Conservation (phyloP, 2,329 filamentous ascomycete species). For the Aspergillus felis region DNA sequence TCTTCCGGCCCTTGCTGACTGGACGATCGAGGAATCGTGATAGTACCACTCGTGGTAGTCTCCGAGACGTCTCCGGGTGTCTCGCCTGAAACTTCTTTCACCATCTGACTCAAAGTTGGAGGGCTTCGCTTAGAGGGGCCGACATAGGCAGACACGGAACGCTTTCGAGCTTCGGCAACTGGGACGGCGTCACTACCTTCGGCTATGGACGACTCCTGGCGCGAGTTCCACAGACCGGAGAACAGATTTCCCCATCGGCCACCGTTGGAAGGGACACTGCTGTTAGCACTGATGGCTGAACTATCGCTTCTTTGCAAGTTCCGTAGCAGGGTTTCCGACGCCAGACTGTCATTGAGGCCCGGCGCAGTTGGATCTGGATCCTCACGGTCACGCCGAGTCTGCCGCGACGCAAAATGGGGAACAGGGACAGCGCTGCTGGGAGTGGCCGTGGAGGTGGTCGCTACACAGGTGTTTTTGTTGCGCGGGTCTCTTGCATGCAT, state of each 20-base stretch:
- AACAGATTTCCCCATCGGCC: slow-evolving; percentile 56
- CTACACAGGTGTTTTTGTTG: slow-evolving; percentile 46
- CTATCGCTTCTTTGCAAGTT: slow-evolving; percentile 53
- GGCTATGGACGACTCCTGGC: slow-evolving; percentile 44
- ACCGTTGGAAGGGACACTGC: slow-evolving; percentile 43
- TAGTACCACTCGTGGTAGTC: slow-evolving; percentile 29
- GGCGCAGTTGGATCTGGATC: slow-evolving; percentile 19
- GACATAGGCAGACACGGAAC: slow-evolving; percentile 26
- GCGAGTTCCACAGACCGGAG: slow-evolving; percentile 53
- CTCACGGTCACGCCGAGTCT: slow-evolving; percentile 27
- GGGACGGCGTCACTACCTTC: slow-evolving; percentile 28
- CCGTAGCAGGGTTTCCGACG: slow-evolving; percentile 53
- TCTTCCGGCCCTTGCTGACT: slow-evolving; percentile 17
- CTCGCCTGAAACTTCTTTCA: slow-evolving; percentile 25
- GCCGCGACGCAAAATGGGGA: slow-evolving; percentile 50
- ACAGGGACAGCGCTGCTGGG: slow-evolving; percentile 49
- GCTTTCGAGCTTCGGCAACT: slow-evolving; percentile 22
- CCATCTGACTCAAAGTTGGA: slow-evolving; percentile 32
- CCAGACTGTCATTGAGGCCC: slow-evolving; percentile 41
- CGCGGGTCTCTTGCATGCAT: slow-evolving; percentile 44
- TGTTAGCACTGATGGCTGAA: slow-evolving; percentile 43
- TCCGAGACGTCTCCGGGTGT: slow-evolving; percentile 17
- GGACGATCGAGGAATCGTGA: slow-evolving; percentile 30
- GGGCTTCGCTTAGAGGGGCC: slow-evolving; percentile 22
- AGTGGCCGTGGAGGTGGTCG: slow-evolving; percentile 50